Evolutionary conservation across 2,329 filamentous ascomycete genomes (phyloP), one percentile per base, ranked within the genome.

Genomic region (Fusarium burgessii): DNA sequence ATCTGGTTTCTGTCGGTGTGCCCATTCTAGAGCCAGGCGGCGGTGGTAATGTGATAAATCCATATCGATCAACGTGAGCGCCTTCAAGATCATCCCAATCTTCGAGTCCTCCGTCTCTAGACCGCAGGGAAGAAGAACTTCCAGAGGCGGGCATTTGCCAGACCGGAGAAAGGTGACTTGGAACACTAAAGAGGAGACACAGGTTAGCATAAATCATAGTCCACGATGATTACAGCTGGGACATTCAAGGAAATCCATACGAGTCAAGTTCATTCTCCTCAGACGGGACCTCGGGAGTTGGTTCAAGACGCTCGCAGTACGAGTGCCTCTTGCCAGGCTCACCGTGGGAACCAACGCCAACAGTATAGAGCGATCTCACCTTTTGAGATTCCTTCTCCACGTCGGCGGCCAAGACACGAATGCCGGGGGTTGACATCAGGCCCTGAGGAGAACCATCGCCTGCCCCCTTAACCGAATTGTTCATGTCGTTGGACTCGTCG

Each of bases 81-180:
- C 85, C 88, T 57, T 89, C 82, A 5, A 92, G 81, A 71, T 91
- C 88, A 74, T 91, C 87, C 89, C 89, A 92, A 74, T 92, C 89
- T 77, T 92, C 90, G 23, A 91, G 82, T 18, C 88, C 88, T 49
- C 88, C 87, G 55, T 75, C 38, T 49, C 84, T 83, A 79, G 76
- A 84, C 81, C 71, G 79, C 71, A 78, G 82, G 66, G 81, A 83
- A 73, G 79, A 84, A 70, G 82, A 84, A 79, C 79, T 84, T 80
- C 76, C 81, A 79, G 82, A 84, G 70, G 75, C 79, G 75, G 80
- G 80, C 69, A 80, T 81, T 76, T 70, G 78, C 75, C 77, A 80
- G 35, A 72, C 74, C 57, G 78, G 78, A 60, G 74, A 78, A 70
- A 77, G 78, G 71, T 70, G 78, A 68, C 58, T 75, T 75, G 54